A percentile compares a stretch with the other conserved stretches of the same genome.
phyloP scores from a whole-genome alignment of 2,329 filamentous ascomycete genomes.

The Fusarium sp. region DNA sequence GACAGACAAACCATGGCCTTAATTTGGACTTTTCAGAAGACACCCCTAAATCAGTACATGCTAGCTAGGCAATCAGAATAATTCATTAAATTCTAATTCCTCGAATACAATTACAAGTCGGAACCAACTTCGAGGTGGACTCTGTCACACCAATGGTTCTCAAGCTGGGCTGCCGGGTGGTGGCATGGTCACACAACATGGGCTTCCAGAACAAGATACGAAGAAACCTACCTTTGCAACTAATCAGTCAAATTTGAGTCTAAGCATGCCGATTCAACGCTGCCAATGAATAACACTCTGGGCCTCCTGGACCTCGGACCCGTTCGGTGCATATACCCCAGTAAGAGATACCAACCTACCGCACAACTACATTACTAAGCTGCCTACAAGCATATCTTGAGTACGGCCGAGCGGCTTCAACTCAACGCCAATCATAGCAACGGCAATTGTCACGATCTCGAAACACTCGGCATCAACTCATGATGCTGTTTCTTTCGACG shows the following conservation, averaged over 20 bases:
- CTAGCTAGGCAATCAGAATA: no score
- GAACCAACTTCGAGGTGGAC: neutral
- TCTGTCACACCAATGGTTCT: neutral
- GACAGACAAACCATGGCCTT: neutral
- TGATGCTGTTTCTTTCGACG: slow-evolving; percentile 27
- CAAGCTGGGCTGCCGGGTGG: neutral
- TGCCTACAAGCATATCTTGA: neutral
- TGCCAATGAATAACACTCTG: neutral
- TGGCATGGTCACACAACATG: neutral
- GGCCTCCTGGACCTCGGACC: neutral
- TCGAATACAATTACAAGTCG: neutral
- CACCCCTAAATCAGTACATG: no score
- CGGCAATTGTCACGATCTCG: slow-evolving; percentile 37
- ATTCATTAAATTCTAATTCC: neutral
- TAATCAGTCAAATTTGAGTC: neutral
- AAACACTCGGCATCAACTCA: slow-evolving; percentile 19
- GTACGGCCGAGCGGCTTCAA: neutral
- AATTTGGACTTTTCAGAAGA: neutral
- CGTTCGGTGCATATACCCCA: neutral
- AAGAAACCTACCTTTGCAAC: neutral
- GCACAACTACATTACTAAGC: slow-evolving; percentile 23
- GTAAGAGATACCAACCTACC: neutral
- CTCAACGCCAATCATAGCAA: slow-evolving; percentile 39
- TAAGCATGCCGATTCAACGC: no score
- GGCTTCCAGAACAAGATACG: neutral